Evolutionary conservation across 257 asterid species (phyloP), one percentile per base, ranked within the genome.

Genomic region (Lycium barbarum): DNA sequence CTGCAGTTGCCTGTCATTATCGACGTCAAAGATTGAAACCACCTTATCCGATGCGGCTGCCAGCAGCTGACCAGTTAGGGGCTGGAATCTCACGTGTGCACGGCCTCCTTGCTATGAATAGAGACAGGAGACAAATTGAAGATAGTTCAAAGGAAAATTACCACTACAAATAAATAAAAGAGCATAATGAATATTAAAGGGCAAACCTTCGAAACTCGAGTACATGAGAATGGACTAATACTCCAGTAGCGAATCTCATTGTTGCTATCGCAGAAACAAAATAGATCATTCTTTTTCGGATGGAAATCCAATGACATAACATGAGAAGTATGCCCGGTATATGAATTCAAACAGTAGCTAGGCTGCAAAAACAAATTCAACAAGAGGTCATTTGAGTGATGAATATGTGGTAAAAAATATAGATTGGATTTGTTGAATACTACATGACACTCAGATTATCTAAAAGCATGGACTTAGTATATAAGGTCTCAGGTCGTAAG

Each of bases 41-140:
- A 89, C 92, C 82, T 95, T 95, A 73, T 95, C 98, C 13, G 99
- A 93, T 54, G 99, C 99, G 11, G 99, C 99, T 79, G 99, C 99
- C 85, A 97, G 89, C 81, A 91, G 85, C 80, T 94, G 93, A 61
- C 99, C 99, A 53, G 89, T 92, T 86, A 88, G 59, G 65, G 99
- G 99, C 86, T 94, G 99, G 88, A 97, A 97, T 89, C 99, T 94
- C 86, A 97, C 99, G 87, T 95, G 99, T 17, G 98, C 94, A 83
- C 93, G 93, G 86, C 99, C 99, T 85, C 93, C 95, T 94, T 97
- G 99, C 99, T 96, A 76, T 61, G 84, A 85, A 67, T 83, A 67
- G 59, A 73, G 84, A 67, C 59, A 66, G 85, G 33, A 73, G 62
- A 61, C 22, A 84, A 81, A 73, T 83, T 53, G 49, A 71, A 43